phyloP scores from a whole-genome alignment of 2,329 filamentous ascomycete genomes.

The Penicillium capsulatum region DNA sequence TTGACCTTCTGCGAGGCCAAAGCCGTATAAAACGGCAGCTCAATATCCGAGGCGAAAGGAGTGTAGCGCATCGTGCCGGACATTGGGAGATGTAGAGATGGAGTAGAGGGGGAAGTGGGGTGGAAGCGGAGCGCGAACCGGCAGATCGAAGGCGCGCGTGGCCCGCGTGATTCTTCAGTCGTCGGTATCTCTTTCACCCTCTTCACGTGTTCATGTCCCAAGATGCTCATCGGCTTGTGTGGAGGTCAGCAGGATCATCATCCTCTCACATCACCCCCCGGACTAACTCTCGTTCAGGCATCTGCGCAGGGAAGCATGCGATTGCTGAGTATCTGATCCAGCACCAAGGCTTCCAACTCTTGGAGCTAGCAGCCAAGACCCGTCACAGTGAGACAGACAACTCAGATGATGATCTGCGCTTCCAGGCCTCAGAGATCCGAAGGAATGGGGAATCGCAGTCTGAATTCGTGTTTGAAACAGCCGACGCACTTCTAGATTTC shows the following conservation, averaged over 20 bases:
- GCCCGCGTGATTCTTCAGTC: constrained; percentile 7
- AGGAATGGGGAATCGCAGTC: constrained; percentile 17
- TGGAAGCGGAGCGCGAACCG: constrained; percentile 15
- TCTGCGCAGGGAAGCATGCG: constrained; percentile 88
- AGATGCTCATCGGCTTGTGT: constrained; percentile 52
- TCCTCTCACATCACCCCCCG: constrained; percentile 1
- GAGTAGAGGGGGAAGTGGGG: constrained; percentile 5
- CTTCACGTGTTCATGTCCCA: too few relatives aligned
- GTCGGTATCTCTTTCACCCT: not conserved
- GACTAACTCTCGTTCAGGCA: constrained; percentile 54
- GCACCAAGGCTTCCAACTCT: constrained; percentile 73
- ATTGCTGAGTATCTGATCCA: constrained; percentile 84
- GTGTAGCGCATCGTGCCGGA: constrained; percentile 63
- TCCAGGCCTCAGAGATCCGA: constrained; percentile 25
- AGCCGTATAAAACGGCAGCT: constrained; percentile 89
- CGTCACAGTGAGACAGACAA: constrained; percentile 20
- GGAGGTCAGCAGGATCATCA: constrained; percentile 39
- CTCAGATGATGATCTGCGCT: constrained; percentile 25
- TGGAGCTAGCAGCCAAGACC: constrained; percentile 53
- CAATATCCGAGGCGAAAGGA: constrained; percentile 88
- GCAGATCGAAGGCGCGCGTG: constrained; percentile 6
- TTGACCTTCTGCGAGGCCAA: constrained; percentile 94
- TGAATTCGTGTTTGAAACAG: constrained; percentile 52
- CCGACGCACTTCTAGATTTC: constrained; percentile 71
- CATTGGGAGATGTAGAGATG: not conserved